Conservation (phyloP, 1,284 basidiomycete genomes). For the Leccinum subfulvum region DNA sequence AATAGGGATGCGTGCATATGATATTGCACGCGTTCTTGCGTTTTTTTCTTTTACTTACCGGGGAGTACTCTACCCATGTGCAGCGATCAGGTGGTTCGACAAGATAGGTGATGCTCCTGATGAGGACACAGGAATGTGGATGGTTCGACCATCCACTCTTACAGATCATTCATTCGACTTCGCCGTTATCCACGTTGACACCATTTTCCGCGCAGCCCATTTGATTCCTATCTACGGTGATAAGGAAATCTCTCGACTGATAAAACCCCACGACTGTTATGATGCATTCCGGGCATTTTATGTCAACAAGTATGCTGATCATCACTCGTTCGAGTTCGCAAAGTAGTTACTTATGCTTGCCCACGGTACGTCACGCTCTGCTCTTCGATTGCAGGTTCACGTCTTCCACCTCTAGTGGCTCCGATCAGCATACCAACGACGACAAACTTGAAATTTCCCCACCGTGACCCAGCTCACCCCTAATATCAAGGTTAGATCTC, state of each 20-base stretch:
- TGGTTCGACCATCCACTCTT: background rate
- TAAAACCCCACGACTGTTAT: background rate
- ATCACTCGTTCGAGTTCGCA: background rate
- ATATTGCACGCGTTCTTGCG: background rate
- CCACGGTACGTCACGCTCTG: too few species aligned
- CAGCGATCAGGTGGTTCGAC: background rate
- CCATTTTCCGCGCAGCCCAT: background rate
- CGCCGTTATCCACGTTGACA: background rate
- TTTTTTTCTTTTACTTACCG: background rate
- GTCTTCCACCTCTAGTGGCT: slow-evolving; percentile 15
- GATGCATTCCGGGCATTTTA: background rate
- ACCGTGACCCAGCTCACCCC: slow-evolving; percentile 25
- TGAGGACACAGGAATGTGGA: background rate
- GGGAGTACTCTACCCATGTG: background rate
- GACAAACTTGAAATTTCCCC: slow-evolving; percentile 19
- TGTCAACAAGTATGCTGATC: background rate
- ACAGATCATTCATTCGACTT: background rate
- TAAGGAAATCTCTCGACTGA: background rate
- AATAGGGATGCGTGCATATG: background rate
- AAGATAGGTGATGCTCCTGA: background rate
- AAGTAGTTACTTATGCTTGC: background rate
- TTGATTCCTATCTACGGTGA: background rate
- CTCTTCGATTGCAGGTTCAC: too few species aligned
- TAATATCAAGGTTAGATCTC: slow-evolving; percentile 31
- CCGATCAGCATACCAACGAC: slow-evolving; percentile 22